Evolutionary conservation across 2,329 filamentous ascomycete genomes (phyloP).

Genomic region (Tolypocladium album): DNA sequence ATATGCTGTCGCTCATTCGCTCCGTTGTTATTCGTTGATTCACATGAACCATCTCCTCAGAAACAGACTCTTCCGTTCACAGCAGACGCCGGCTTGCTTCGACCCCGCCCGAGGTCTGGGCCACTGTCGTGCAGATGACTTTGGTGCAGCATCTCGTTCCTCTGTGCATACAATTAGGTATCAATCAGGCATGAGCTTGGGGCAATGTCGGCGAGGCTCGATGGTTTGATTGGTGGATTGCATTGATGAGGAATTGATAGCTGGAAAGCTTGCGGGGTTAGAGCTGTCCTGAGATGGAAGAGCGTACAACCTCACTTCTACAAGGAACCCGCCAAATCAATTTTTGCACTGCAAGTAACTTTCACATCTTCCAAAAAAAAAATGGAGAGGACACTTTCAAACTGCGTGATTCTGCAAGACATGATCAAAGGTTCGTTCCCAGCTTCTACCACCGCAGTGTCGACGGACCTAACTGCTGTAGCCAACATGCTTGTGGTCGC

Average conservation of each 20-base stretch:
- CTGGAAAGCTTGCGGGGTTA: background rate
- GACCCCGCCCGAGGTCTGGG: background rate
- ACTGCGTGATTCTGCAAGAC: background rate
- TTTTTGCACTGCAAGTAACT: background rate
- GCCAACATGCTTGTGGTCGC: background rate
- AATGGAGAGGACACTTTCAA: background rate
- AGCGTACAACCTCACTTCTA: background rate
- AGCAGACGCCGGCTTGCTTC: background rate
- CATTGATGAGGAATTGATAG: background rate
- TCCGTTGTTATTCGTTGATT: no score
- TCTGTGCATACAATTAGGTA: background rate
- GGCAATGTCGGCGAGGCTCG: background rate
- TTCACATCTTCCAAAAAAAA: background rate
- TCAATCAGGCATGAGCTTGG: background rate
- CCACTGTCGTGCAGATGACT: background rate
- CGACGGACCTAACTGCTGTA: background rate
- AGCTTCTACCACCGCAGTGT: background rate
- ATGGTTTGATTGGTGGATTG: background rate
- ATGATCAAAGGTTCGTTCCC: background rate
- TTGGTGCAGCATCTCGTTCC: background rate
- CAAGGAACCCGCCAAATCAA: background rate
- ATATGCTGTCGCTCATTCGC: no score
- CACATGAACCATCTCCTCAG: background rate
- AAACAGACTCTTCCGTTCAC: background rate
- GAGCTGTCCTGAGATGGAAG: background rate